Base-by-base conservation (phyloP, 345 rosid genomes). In the Linum tenue region DNA sequence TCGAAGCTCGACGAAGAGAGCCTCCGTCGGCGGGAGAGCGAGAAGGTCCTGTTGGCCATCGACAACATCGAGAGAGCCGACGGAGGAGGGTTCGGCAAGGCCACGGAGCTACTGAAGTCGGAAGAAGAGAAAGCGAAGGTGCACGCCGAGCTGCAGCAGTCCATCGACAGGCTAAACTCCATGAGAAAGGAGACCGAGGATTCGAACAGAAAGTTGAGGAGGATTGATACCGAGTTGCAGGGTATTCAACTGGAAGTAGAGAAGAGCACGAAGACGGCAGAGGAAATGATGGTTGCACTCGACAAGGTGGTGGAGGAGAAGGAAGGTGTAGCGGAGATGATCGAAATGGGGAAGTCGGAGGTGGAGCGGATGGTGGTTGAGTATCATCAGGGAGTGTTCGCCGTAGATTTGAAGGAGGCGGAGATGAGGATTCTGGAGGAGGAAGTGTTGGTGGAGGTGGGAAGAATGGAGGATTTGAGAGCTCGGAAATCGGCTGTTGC, bases 41-140 rank as follows among this genome's bases (percentile, higher is more conserved):
- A 84, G 48, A 88, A 83, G 67, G 88, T 88, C 67, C 89, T 94
- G 10, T 83, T 90, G 57, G 65, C 99, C 43, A 86, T 88, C 42
- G 99, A 94, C 60, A 90, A 94, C 70, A 67, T 88, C 2, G 92
- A 90, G 64, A 85, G 80, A 22, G 1, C 31, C 31, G 31, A 22
- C 31, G 31, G 31, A 22, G 31, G 31, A 22, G 31, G 31, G 56
- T 68, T 80, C 31, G 82, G 84, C 15, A 86, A 82, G 81, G 97
- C 97, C 12, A 79, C 84, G 1, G 99, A 94, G 40, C 70, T 94
- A 64, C 74, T 94, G 56, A 84, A 83, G 67, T 85, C 84, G 0
- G 90, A 85, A 75, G 99, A 88, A 77, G 86, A 88, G 73, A 90
- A 90, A 75, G 82, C 77, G 65, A 88, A 82, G 72, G 80, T 94